Base-by-base conservation (phyloP, 306 rosid genomes). In the Prunus mira region DNA sequence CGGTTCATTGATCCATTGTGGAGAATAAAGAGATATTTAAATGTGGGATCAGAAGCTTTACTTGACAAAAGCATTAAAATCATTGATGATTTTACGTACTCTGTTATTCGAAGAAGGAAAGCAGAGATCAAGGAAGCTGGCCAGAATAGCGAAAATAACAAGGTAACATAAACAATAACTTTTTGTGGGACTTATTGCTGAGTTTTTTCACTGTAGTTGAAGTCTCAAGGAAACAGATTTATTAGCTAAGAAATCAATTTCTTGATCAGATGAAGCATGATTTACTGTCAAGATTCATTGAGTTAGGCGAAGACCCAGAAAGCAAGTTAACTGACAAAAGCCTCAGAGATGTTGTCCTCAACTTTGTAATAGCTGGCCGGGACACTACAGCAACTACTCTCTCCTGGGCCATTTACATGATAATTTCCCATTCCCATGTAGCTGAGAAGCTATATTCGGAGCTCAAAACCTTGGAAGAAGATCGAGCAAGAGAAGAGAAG, bases 281-380 rank as follows among this genome's bases (percentile, higher is more conserved):
- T 77, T 87, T 95, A 80, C 75, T 95, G 77, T 92, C 99, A 58
- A 89, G 99, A 81, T 95, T 95, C 83, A 90, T 92, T 27, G 93
- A 87, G 78, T 49, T 92, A 25, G 95, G 91, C 2, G 80, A 80
- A 74, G 91, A 84, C 52, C 79, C 78, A 50, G 91, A 76, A 65
- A 81, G 55, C 74, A 83, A 82, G 54, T 87, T 89, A 56, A 88
- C 84, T 4, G 91, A 92, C 66, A 95, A 92, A 67, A 89, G 88
- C 79, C 87, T 92, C 11, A 89, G 99, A 88, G 99, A 95, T 69
- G 82, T 95, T 51, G 92, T 95, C 24, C 84, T 92, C 72, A 95
- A 92, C 84, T 92, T 95, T 65, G 97, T 95, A 78, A 95, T 95
- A n/a, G 99, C 97, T 18, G 99, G 99, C n/a, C 78, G 96, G 4